A percentile compares a stretch with the other conserved stretches of the same genome.
phyloP scores from a whole-genome alignment of 2,329 filamentous ascomycete species.

The Byssochlamys sp. region DNA sequence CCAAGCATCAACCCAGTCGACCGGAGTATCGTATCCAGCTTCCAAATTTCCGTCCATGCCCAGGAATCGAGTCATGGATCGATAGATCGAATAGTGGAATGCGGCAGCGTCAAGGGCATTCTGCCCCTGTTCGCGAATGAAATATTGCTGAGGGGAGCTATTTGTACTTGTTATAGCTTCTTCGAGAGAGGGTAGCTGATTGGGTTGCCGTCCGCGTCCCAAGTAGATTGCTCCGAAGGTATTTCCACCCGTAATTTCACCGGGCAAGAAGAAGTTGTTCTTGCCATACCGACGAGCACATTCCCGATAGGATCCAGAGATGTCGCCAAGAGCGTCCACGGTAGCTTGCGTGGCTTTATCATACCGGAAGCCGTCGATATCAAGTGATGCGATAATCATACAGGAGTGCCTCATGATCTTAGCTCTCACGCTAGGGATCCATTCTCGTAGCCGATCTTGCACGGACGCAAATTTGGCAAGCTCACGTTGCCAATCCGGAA shows the following conservation, averaged over 20 bases:
- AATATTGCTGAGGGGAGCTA: conserved; percentile 34
- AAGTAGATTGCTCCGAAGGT: conserved; percentile 52
- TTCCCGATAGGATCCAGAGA: conserved; percentile 46
- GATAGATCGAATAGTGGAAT: conserved; percentile 57
- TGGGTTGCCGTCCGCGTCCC: conserved; percentile 51
- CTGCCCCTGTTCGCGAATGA: conserved; percentile 44
- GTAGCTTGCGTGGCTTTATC: conserved; percentile 59
- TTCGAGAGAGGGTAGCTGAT: conserved; percentile 39
- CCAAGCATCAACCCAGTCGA: conserved; percentile 49
- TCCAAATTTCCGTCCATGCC: conserved; percentile 50
- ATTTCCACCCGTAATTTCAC: conserved; percentile 56
- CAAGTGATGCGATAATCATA: conserved; percentile 52
- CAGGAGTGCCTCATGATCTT: conserved; percentile 55
- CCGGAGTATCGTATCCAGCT: conserved; percentile 44
- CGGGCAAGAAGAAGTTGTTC: conserved; percentile 54
- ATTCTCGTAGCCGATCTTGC: conserved; percentile 58
- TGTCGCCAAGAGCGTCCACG: conserved; percentile 51
- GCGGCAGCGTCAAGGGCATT: conserved; percentile 51
- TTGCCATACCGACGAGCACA: conserved; percentile 52
- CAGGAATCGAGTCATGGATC: conserved; percentile 52
- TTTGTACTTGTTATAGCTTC: conserved; percentile 42
- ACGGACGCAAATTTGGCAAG: conserved; percentile 58
- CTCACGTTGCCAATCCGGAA: conserved; percentile 54
- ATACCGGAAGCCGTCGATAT: conserved; percentile 58
- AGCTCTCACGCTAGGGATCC: conserved; percentile 48